Evolutionary conservation across 768 basidiomycete genomes (phyloP).

Genomic region (Chlorophyllum brunneum): DNA sequence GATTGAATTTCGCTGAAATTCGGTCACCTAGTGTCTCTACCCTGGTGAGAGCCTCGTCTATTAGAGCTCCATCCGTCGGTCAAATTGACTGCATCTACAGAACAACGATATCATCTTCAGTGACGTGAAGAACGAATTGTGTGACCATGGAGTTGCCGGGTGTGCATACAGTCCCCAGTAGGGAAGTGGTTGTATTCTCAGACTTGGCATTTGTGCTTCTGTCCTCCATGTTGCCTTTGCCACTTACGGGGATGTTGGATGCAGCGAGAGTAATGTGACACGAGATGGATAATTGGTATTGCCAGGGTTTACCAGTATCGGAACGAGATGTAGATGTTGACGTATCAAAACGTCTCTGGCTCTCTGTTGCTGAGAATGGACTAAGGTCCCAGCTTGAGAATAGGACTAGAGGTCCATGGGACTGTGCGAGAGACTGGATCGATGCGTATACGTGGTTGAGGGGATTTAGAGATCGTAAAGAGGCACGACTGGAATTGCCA

Average conservation of each 20-base stretch:
- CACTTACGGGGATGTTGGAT: neutral
- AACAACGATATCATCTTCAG: conserved; percentile 6
- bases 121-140: conserved; percentile 6
- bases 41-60: no score
- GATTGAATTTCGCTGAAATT: no score
- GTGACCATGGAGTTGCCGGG: conserved; percentile 1
- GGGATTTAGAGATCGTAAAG: conserved; percentile 14
- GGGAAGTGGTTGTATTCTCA: neutral
- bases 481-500: conserved; percentile 11
- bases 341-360: neutral
- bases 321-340: neutral
- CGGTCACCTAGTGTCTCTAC: no score
- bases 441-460: conserved; percentile 44
- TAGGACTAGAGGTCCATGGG: conserved; percentile 14
- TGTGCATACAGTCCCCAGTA: conserved; percentile 4
- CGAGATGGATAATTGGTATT: neutral
- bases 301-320: neutral
- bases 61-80: no score
- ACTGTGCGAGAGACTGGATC: conserved; percentile 21
- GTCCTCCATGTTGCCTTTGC: neutral
- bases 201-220: neutral
- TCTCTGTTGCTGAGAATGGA: conserved; percentile 6
- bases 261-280: neutral
- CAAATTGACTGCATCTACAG: no score
- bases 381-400: conserved; percentile 17